phyloP scores from a whole-genome alignment of 2,329 filamentous ascomycete species.

The Macrophomina tecta region DNA sequence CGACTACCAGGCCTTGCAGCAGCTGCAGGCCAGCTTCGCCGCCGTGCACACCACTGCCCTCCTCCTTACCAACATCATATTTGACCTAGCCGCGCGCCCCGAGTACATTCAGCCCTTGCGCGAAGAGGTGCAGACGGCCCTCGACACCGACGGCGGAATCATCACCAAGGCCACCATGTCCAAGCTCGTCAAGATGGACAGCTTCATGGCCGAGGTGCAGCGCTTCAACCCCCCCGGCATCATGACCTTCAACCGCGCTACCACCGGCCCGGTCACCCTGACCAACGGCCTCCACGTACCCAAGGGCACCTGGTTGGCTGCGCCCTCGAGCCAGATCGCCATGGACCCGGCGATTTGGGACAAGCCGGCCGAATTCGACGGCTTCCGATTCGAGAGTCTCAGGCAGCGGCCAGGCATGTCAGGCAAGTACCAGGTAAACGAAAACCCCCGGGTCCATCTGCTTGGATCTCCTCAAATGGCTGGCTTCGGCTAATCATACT shows the following conservation, averaged over 20 bases:
- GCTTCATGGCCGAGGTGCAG: slow-evolving; percentile 32
- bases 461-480: background rate
- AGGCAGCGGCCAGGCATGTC: slow-evolving; percentile 4
- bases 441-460: background rate
- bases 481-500: background rate
- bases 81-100: slow-evolving; percentile 31
- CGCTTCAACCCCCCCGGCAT: slow-evolving; percentile 29
- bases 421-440: background rate
- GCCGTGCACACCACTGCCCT: slow-evolving; percentile 35
- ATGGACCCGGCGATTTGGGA: slow-evolving; percentile 1
- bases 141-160: slow-evolving; percentile 29
- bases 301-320: slow-evolving; percentile 29
- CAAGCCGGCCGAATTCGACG: slow-evolving; percentile 30
- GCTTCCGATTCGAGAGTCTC: slow-evolving; percentile 30
- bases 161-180: slow-evolving; percentile 26
- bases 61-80: slow-evolving; percentile 30
- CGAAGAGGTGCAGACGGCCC: slow-evolving; percentile 27
- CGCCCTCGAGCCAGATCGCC: slow-evolving; percentile 25
- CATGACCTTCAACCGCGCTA: slow-evolving; percentile 28
- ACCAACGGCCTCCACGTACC: slow-evolving; percentile 30
- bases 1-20: slow-evolving; percentile 8
- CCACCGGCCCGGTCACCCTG: slow-evolving; percentile 30
- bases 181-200: slow-evolving; percentile 32
- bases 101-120: slow-evolving; percentile 32
- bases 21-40: slow-evolving; percentile 29